phyloP scores from a whole-genome alignment of 2,329 filamentous ascomycete genomes.

The Ophiocordyceps camponoti-saundersi region DNA sequence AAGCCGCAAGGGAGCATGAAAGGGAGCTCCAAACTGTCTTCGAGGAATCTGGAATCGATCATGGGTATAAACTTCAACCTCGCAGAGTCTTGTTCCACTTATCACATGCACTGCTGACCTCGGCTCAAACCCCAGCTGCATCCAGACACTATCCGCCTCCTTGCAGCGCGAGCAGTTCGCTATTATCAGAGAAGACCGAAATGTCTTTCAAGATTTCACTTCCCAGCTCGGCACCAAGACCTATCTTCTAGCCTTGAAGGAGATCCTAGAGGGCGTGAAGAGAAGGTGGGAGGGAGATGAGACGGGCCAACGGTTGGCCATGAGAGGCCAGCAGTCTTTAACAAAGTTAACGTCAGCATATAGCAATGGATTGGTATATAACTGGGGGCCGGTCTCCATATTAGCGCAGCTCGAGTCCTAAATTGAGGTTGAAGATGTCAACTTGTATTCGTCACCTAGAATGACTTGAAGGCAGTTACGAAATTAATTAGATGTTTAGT shows the following conservation, averaged over 20 bases:
- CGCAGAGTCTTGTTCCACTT: neutral
- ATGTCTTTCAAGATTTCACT: neutral
- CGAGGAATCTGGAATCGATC: neutral
- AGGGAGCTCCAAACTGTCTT: neutral
- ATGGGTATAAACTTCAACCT: neutral
- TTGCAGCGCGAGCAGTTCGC: neutral
- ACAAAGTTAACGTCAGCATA: neutral
- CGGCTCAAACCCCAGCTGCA: neutral
- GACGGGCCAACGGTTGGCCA: neutral
- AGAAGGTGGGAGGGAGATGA: neutral
- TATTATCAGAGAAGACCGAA: neutral
- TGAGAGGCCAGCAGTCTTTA: neutral
- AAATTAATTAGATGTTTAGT: too few species aligned
- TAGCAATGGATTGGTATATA: neutral
- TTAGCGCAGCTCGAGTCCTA: neutral
- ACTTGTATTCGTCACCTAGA: too few species aligned
- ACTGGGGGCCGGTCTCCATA: neutral
- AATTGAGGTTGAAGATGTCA: too few species aligned
- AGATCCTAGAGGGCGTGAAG: neutral
- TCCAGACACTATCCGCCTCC: neutral
- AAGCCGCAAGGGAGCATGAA: neutral
- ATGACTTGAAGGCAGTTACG: too few species aligned
- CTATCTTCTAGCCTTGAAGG: neutral
- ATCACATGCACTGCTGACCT: neutral
- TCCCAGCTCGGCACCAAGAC: neutral